Percentiles rank a stretch among this genome's conserved stretches.
Evolutionary conservation across 768 basidiomycete genomes (phyloP).

Genomic region (Trametes elegans): DNA sequence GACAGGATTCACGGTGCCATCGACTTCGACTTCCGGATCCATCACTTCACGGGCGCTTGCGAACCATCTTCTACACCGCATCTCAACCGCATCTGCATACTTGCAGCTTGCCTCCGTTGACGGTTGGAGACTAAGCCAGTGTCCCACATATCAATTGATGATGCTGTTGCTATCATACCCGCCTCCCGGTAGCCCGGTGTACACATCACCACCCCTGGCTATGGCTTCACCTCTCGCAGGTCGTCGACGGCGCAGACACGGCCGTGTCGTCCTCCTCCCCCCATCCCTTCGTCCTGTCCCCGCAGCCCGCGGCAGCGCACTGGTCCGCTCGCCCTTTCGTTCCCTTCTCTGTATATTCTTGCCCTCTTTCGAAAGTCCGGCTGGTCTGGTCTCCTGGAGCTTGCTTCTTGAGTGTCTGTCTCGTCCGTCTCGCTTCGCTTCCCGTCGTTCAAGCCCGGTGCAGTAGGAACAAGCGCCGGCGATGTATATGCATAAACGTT

Average conservation of each 20-base stretch:
- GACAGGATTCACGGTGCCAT: too few relatives aligned
- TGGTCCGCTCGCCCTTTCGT: not conserved
- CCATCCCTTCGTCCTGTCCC: constrained; percentile 1
- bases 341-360: not conserved
- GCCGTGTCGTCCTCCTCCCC: constrained; percentile 1
- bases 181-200: not conserved
- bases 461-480: not conserved
- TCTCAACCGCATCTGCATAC: not conserved
- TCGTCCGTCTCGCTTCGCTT: not conserved
- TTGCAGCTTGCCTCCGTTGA: not conserved
- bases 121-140: constrained; percentile 1
- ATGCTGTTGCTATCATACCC: constrained; percentile 9
- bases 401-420: constrained; percentile 6
- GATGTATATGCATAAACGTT: constrained; percentile 1
- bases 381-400: constrained; percentile 22
- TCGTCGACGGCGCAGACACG: not conserved
- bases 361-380: not conserved
- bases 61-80: not conserved
- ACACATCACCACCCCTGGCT: too few relatives aligned
- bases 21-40: too few relatives aligned
- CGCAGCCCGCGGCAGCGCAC: constrained; percentile 15
- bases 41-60: not conserved
- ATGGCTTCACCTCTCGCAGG: not conserved
- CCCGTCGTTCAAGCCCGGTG: not conserved
- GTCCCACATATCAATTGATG: constrained; percentile 15